Evolutionary conservation across 192 early-diverging fungal species (phyloP).

Genomic region (Phlyctochytrium planicorne): DNA sequence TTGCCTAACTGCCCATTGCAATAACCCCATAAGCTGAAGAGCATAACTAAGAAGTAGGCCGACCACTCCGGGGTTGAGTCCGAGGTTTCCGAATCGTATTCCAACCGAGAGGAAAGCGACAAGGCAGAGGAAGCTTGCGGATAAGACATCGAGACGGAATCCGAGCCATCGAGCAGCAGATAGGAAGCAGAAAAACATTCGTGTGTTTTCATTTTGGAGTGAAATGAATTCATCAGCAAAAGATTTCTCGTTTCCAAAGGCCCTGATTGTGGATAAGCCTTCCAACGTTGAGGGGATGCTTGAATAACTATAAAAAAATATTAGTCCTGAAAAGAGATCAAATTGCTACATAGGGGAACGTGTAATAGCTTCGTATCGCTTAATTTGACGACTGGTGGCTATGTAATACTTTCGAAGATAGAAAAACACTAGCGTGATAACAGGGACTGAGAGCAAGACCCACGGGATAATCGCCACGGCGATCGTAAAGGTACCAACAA

Average conservation of each 20-base stretch:
- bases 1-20: constrained; percentile 52
- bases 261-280: constrained; percentile 67
- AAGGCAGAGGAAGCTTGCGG: constrained; percentile 45
- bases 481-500: constrained; percentile 62
- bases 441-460: constrained; percentile 51
- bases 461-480: constrained; percentile 61
- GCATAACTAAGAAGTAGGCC: constrained; percentile 53
- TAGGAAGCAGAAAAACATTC: constrained; percentile 53
- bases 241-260: constrained; percentile 51
- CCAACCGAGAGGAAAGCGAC: constrained; percentile 50
- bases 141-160: constrained; percentile 51
- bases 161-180: constrained; percentile 50
- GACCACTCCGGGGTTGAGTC: constrained; percentile 46
- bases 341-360: constrained; percentile 64
- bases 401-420: constrained; percentile 55
- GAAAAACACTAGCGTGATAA: constrained; percentile 47
- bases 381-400: constrained; percentile 59
- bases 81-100: constrained; percentile 33
- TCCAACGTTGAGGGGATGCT: constrained; percentile 64
- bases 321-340: constrained; percentile 6
- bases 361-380: constrained; percentile 67
- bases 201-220: constrained; percentile 59
- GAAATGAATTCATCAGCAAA: constrained; percentile 57
- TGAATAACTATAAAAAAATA: constrained; percentile 41
- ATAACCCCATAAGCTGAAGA: constrained; percentile 52